Evolutionary conservation across 129 eudicot species (phyloP), one percentile per base, ranked within the genome.

Genomic region (Helichrysum umbraculigerum): DNA sequence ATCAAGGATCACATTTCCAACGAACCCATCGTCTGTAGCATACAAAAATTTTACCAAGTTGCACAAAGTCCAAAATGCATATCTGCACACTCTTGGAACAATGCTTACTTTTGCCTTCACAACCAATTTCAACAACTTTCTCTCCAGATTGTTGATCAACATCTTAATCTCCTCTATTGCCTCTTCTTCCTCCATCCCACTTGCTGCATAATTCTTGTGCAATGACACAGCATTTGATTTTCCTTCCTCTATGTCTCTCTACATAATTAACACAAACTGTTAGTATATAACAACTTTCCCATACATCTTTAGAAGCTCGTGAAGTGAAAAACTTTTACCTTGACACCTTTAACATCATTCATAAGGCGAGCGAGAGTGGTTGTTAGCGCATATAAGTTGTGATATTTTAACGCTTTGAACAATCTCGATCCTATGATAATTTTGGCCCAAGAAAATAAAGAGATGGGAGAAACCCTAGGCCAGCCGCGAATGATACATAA

Each of bases 361-460:
- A 84, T 79, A 32, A 94, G 90, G 14, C 98, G 98, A 41, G 97
- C 98, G 54, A 81, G 69, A 66, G 87, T 94, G 81, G 96, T 87
- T 93, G 89, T 66, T 58, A 89, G 82, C 81, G 86, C 69, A 50
- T 67, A 94, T 19, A 91, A 89, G 22, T 76, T 74, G 21, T 78
- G 83, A 22, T 70, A 73, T n/a, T 52, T 94, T 97, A 20, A 80
- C 39, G 76, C 89, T 83, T 32, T 72, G 75, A 69, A 87, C 86
- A 25, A 81, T 77, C 75, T 91, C 88, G n/a, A n/a, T n/a, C n/a
- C n/a, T n/a, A n/a, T n/a, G n/a, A n/a, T n/a, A n/a, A n/a, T n/a
- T n/a, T n/a, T n/a, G n/a, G n/a, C n/a, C n/a, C n/a, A n/a, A n/a
- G n/a, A n/a, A n/a, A n/a, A n/a, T n/a, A n/a, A n/a, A n/a, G n/a